phyloP scores from a whole-genome alignment of 495 filamentous ascomycete species.

The Penicillium cinerascens region DNA sequence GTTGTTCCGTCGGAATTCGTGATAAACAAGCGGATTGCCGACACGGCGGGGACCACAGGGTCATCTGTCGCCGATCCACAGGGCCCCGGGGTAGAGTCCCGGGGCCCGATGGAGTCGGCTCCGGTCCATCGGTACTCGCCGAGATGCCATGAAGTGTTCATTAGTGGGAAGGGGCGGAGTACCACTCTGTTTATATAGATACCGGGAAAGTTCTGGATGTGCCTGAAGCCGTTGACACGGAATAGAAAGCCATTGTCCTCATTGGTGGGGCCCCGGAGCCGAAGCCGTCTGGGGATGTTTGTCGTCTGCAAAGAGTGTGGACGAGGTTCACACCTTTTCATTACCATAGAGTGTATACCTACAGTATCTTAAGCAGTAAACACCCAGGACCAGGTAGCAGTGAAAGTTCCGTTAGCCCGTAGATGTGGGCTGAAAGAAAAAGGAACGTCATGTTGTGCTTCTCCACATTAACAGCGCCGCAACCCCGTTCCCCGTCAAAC shows the following conservation, averaged over 20 bases:
- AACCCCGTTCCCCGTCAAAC: neutral
- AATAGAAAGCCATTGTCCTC: neutral
- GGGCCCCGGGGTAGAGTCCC: slow-evolving; percentile 2
- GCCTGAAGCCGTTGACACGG: neutral
- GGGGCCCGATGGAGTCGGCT: neutral
- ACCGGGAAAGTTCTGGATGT: neutral
- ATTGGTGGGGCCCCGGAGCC: too few species aligned
- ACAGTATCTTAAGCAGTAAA: too few species aligned
- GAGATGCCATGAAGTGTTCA: neutral
- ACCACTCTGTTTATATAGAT: too few species aligned
- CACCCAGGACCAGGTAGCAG: too few species aligned
- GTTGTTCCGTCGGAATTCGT: slow-evolving; percentile 2
- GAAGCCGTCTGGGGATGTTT: too few species aligned
- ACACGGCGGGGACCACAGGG: neutral
- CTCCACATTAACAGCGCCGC: slow-evolving; percentile 10
- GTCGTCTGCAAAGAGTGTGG: too few species aligned
- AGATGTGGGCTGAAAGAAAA: neutral
- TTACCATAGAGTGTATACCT: too few species aligned
- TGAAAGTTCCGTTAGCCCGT: too few species aligned
- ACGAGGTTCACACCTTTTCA: too few species aligned
- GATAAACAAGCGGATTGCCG: slow-evolving; percentile 5
- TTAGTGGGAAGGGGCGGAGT: neutral
- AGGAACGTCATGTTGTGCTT: slow-evolving; percentile 4
- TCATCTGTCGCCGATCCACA: neutral
- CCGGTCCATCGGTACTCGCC: neutral